A percentile compares a stretch with the other conserved stretches of the same genome.
phyloP scores from a whole-genome alignment of 1,139 yeast species.

The Meyerozyma sp. region DNA sequence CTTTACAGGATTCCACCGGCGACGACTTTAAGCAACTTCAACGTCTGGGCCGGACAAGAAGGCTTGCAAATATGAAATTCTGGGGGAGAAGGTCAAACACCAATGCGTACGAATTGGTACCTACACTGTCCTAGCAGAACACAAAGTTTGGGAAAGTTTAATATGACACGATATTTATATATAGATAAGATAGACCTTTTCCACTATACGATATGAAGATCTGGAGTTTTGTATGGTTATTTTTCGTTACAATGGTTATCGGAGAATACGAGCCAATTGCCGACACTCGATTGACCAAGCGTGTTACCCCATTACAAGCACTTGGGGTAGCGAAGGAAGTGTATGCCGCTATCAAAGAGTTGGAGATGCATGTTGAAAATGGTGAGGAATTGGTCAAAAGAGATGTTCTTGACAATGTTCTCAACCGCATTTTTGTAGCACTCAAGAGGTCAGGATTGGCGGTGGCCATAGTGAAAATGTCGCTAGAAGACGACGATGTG shows the following conservation, averaged over 20 bases:
- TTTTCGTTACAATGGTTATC: neutral
- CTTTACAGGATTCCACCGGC: constrained; percentile 24
- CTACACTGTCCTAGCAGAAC: neutral
- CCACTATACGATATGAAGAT: neutral
- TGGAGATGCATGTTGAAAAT: neutral
- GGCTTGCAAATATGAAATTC: neutral
- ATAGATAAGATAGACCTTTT: neutral
- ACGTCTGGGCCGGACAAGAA: neutral
- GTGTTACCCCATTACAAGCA: neutral
- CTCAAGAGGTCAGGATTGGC: constrained; percentile 29
- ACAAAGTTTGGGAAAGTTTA: neutral
- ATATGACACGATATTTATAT: neutral
- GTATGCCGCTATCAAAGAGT: neutral
- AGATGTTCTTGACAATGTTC: constrained; percentile 17
- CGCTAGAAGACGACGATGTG: constrained; percentile 27
- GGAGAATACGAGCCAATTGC: neutral
- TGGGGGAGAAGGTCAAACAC: neutral
- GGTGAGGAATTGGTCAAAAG: constrained; percentile 3
- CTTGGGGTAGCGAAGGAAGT: neutral
- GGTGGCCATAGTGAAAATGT: constrained; percentile 20
- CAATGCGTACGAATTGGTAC: neutral
- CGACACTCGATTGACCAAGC: neutral
- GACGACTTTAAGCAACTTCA: constrained; percentile 20
- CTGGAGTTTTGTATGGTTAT: neutral
- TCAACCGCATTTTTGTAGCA: constrained; percentile 19